Percentiles rank a stretch among this genome's conserved stretches.
phyloP scores from a whole-genome alignment of 2,329 filamentous ascomycete genomes.

The Pseudogymnoascus sp. region DNA sequence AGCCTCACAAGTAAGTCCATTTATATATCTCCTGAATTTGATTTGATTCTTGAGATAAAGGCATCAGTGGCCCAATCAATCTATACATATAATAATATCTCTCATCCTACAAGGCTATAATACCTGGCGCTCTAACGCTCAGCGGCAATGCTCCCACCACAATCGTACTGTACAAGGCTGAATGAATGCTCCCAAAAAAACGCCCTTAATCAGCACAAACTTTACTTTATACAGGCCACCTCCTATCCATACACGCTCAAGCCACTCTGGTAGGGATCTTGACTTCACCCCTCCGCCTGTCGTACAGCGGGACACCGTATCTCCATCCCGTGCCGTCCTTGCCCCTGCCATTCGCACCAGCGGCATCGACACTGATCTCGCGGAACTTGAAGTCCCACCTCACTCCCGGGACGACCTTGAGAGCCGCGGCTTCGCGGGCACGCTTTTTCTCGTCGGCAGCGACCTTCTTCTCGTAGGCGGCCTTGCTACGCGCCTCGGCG shows the following conservation, averaged over 20 bases:
- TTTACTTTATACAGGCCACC: neutral
- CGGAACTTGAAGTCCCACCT: slow-evolving; percentile 59
- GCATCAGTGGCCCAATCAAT: neutral
- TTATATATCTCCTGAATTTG: neutral
- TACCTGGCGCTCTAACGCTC: slow-evolving; percentile 1
- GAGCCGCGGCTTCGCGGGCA: slow-evolving; percentile 35
- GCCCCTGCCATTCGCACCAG: slow-evolving; percentile 47
- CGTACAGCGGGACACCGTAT: slow-evolving; percentile 56
- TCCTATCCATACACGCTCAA: slow-evolving; percentile 14
- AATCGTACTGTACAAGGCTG: slow-evolving; percentile 9
- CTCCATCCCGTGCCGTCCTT: slow-evolving; percentile 50
- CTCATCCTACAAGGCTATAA: slow-evolving; percentile 1
- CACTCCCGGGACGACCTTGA: slow-evolving; percentile 38
- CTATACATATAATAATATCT: slow-evolving; percentile 4
- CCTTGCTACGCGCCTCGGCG: slow-evolving; percentile 29
- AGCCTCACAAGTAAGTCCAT: neutral
- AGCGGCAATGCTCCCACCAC: neutral
- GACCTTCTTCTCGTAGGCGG: slow-evolving; percentile 29
- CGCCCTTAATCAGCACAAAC: neutral
- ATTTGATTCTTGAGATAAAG: slow-evolving; percentile 2
- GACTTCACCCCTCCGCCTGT: slow-evolving; percentile 55
- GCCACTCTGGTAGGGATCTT: slow-evolving; percentile 59
- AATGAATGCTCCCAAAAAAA: slow-evolving; percentile 3
- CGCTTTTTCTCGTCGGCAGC: slow-evolving; percentile 18
- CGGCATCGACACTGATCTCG: slow-evolving; percentile 49